Evolutionary conservation across 192 early-diverging fungal genomes (phyloP).

Genomic region (Backusella luteola): DNA sequence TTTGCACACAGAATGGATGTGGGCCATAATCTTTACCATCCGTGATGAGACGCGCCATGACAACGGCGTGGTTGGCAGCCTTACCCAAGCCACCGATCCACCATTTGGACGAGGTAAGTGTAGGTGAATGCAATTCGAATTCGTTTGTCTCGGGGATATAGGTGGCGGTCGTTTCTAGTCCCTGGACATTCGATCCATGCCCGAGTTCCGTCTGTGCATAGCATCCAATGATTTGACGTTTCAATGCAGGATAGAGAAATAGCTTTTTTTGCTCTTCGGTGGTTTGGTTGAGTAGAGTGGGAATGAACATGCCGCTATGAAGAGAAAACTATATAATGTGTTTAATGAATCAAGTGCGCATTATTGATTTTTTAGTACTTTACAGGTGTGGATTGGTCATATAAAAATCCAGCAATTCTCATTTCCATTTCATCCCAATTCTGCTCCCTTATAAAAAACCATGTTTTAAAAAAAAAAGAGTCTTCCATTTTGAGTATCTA

Average conservation of each 20-base stretch:
- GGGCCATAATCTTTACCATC: constrained; percentile 74
- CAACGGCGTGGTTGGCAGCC: constrained; percentile 77
- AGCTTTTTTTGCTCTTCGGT: constrained; percentile 77
- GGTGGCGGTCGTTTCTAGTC: constrained; percentile 85
- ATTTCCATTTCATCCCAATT: constrained; percentile 57
- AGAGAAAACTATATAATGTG: constrained; percentile 56
- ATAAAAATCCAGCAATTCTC: constrained; percentile 45
- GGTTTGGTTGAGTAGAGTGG: constrained; percentile 72
- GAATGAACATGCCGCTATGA: constrained; percentile 82
- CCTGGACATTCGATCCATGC: constrained; percentile 87
- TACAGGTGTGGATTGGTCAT: constrained; percentile 60
- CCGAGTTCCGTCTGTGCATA: constrained; percentile 80
- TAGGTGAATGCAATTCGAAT: constrained; percentile 82
- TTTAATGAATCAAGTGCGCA: background rate
- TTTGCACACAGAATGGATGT: constrained; percentile 77
- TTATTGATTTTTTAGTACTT: background rate
- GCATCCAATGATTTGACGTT: constrained; percentile 80
- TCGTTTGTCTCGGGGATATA: constrained; percentile 80
- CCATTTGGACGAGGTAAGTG: constrained; percentile 80
- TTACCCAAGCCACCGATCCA: constrained; percentile 85
- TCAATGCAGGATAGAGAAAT: constrained; percentile 69
- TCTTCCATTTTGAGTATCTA: background rate
- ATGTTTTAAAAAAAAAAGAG: background rate
- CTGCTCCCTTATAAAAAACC: constrained; percentile 34
- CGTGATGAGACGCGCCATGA: constrained; percentile 79